A percentile compares a stretch with the other conserved stretches of the same genome.
Evolutionary conservation across 148 eudicot species (phyloP).

Genomic region (Vaccinium corymbosum): DNA sequence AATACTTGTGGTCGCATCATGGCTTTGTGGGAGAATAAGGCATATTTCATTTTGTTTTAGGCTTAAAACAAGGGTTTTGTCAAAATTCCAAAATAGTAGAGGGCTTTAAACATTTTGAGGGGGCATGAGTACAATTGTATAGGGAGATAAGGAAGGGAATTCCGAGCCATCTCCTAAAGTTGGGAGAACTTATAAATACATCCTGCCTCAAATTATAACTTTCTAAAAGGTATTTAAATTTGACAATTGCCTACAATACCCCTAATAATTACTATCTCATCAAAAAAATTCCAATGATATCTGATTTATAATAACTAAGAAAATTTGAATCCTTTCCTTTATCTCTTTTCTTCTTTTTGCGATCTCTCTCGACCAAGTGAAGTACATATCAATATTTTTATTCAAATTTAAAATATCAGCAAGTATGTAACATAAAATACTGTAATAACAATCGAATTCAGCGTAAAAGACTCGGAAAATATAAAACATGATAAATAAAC

Average conservation of each 20-base stretch:
- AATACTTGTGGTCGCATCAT: neutral
- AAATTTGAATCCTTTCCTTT: neutral
- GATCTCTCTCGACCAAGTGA: neutral
- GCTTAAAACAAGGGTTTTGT: neutral
- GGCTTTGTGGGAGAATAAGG: neutral
- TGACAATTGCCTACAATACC: neutral
- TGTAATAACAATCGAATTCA: neutral
- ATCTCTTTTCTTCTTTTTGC: neutral
- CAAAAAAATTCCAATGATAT: neutral
- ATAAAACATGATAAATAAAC: neutral
- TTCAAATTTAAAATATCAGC: neutral
- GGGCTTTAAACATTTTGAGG: neutral
- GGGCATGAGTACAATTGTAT: neutral
- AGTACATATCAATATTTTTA: neutral
- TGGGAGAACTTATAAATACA: neutral
- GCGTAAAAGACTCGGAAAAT: neutral
- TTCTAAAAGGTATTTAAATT: neutral
- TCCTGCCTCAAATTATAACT: neutral
- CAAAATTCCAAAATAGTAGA: neutral
- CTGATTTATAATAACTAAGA: neutral
- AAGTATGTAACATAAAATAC: neutral
- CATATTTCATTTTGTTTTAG: neutral
- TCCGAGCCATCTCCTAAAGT: neutral
- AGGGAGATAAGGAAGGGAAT: neutral
- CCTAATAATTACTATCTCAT: neutral